phyloP scores from a whole-genome alignment of 1,139 yeast species.

The Suhomyces anneliseae region DNA sequence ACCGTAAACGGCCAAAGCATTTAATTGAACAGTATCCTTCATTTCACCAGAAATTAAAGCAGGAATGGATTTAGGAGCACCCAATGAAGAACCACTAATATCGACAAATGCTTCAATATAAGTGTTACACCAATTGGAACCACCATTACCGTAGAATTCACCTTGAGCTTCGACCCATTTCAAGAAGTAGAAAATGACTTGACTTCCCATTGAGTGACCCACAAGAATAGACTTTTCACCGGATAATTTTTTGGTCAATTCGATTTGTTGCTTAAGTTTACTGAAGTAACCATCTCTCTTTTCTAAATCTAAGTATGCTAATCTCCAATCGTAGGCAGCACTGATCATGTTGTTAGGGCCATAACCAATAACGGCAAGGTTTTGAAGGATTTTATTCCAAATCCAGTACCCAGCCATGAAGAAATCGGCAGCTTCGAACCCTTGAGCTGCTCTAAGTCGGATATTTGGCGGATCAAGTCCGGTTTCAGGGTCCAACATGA shows the following conservation, averaged over 20 bases:
- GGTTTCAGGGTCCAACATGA: conserved; percentile 84
- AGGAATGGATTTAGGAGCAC: conserved; percentile 92
- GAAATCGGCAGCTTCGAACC: conserved; percentile 95
- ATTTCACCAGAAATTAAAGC: conserved; percentile 94
- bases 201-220: conserved; percentile 98
- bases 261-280: conserved; percentile 71
- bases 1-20: conserved; percentile 90
- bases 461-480: conserved; percentile 89
- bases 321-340: conserved; percentile 95
- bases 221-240: conserved; percentile 77
- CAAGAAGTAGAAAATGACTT: conserved; percentile 79
- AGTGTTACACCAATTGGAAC: conserved; percentile 80
- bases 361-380: conserved; percentile 90
- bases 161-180: conserved; percentile 97
- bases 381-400: conserved; percentile 93
- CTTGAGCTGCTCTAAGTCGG: conserved; percentile 86
- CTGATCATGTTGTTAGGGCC: conserved; percentile 87
- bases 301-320: conserved; percentile 86
- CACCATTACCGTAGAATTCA: conserved; percentile 80
- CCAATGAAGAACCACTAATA: conserved; percentile 83
- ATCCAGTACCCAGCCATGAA: conserved; percentile 98
- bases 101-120: conserved; percentile 79
- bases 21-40: conserved; percentile 95
- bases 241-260: conserved; percentile 44
- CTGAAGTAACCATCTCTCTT: conserved; percentile 82